Conservation (phyloP, 495 filamentous ascomycete species). For the Penicillium angulare region DNA sequence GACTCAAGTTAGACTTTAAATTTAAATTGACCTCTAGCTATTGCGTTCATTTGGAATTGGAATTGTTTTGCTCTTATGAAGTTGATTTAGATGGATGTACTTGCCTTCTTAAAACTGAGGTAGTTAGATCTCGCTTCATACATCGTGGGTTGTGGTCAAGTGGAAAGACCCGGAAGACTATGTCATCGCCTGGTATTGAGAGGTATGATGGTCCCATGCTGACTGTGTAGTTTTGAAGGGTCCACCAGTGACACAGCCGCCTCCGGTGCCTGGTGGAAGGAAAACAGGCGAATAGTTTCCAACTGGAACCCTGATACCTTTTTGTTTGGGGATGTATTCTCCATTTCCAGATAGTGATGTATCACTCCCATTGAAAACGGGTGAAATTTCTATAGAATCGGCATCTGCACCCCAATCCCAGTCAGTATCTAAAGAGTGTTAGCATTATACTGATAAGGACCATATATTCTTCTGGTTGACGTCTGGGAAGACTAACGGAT, state of each 20-base stretch:
- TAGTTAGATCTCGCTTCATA: conserved; percentile 62
- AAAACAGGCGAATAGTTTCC: not conserved
- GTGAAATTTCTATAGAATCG: conserved; percentile 46
- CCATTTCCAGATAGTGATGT: conserved; percentile 61
- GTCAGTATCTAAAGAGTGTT: conserved; percentile 47
- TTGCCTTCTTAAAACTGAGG: conserved; percentile 41
- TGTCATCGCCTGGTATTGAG: conserved; percentile 24
- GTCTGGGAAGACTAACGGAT: not conserved
- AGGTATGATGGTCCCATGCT: conserved; percentile 53
- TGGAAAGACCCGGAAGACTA: conserved; percentile 4
- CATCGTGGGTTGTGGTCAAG: conserved; percentile 61
- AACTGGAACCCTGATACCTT: not conserved
- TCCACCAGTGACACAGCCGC: conserved; percentile 61
- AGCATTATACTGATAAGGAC: not conserved
- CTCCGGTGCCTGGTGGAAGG: conserved; percentile 52
- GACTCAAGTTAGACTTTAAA: too few species aligned
- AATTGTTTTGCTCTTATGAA: too few species aligned
- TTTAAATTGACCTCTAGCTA: too few species aligned
- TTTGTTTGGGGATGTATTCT: conserved; percentile 30
- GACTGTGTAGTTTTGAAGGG: conserved; percentile 53
- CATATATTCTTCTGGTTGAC: not conserved
- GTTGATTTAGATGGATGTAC: too few species aligned
- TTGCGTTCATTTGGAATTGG: too few species aligned
- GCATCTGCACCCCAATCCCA: conserved; percentile 62
- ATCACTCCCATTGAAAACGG: conserved; percentile 59